These are phyloP conservation scores for Solanum verrucosum DNA, from an alignment of 257 asterid species.

Conservation along the genomic window DNA sequence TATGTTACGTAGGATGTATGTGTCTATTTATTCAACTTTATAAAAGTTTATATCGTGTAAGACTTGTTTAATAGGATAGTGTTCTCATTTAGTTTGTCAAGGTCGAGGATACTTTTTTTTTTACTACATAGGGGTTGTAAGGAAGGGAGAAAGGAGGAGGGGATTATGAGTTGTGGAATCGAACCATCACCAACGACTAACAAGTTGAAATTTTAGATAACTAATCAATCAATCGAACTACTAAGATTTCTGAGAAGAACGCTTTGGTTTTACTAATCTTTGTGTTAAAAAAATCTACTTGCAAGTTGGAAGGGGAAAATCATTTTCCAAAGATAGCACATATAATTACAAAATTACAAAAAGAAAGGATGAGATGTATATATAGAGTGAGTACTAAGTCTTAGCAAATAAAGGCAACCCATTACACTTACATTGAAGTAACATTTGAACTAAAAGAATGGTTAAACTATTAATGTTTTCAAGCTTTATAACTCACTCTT, in stretches of 20 bases:
- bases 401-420: conserved; percentile 13
- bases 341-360: background rate
- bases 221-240: too few relatives aligned
- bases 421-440: conserved; percentile 19
- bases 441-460: conserved; percentile 35
- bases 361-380: conserved; percentile 18
- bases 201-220: background rate
- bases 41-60: background rate
- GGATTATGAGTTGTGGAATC: background rate
- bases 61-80: background rate
- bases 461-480: background rate
- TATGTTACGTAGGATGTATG: background rate
- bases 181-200: too few relatives aligned
- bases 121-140: background rate
- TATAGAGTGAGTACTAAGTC: conserved; percentile 31
- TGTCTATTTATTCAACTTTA: background rate
- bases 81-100: background rate
- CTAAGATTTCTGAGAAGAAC: background rate
- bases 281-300: background rate
- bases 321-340: background rate
- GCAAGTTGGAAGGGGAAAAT: background rate
- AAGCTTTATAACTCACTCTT: background rate
- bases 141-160: background rate
- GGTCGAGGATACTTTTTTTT: background rate
- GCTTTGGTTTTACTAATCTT: background rate